These are phyloP conservation scores for Backusella westeae DNA, from an alignment of 192 early-diverging fungal species.

Conservation along the genomic window DNA sequence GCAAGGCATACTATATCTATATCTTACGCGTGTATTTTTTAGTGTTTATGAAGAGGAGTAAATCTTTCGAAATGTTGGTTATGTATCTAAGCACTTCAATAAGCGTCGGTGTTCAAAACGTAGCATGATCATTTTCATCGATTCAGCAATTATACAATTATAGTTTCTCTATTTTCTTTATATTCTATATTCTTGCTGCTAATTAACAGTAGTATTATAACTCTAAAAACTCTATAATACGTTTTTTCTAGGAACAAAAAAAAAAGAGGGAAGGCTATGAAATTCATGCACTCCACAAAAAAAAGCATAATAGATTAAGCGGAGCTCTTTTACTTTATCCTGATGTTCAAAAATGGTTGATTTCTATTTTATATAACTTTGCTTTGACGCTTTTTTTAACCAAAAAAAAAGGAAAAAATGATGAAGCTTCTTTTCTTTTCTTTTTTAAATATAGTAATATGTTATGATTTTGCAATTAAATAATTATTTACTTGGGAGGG, in stretches of 20 bases:
- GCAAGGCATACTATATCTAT: too few relatives aligned
- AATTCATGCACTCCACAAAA: background rate
- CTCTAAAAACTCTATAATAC: too few relatives aligned
- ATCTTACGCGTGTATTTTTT: too few relatives aligned
- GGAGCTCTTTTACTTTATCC: background rate
- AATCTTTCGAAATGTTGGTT: too few relatives aligned
- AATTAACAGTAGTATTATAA: too few relatives aligned
- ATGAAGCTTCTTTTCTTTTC: background rate
- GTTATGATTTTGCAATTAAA: background rate
- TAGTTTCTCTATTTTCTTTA: too few relatives aligned
- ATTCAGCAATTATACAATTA: too few relatives aligned
- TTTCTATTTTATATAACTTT: constrained; percentile 5
- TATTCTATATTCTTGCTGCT: too few relatives aligned
- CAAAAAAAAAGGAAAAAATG: background rate
- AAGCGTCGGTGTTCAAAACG: too few relatives aligned
- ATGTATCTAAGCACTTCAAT: too few relatives aligned
- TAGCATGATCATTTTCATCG: too few relatives aligned
- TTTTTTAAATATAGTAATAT: background rate
- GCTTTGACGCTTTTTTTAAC: background rate
- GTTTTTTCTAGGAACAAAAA: background rate
- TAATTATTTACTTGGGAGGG: constrained; percentile 32
- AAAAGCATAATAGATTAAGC: background rate
- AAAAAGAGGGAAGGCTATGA: background rate
- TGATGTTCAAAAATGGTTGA: constrained; percentile 7
- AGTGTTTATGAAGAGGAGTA: too few relatives aligned